Evolutionary conservation across 2,329 filamentous ascomycete species (phyloP).

Genomic region (Drechslera avenae): DNA sequence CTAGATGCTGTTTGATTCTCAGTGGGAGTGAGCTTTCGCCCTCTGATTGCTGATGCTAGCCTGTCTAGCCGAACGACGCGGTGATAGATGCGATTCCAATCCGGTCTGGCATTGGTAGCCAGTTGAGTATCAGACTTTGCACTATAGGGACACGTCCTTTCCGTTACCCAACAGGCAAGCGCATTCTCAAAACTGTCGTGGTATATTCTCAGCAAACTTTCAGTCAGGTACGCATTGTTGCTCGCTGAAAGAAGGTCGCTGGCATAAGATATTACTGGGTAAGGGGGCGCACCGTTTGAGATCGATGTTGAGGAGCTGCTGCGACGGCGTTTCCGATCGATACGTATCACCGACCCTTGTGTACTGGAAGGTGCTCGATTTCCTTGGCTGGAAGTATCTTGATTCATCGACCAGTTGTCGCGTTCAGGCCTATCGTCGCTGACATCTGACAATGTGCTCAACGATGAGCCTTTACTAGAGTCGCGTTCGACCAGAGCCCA

Average conservation of each 20-base stretch:
- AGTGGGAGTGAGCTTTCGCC: conserved; percentile 48
- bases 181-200: conserved; percentile 61
- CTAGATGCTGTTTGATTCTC: conserved; percentile 54
- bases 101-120: conserved; percentile 46
- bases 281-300: conserved; percentile 26
- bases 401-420: conserved; percentile 13
- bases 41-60: conserved; percentile 48
- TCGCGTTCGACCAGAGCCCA: conserved; percentile 21
- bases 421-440: conserved; percentile 20
- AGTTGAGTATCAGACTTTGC: conserved; percentile 34
- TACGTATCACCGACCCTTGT: conserved; percentile 15
- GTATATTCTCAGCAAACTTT: conserved; percentile 57
- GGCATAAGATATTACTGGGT: conserved; percentile 26
- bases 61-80: conserved; percentile 57
- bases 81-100: conserved; percentile 59
- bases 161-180: conserved; percentile 60
- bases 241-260: conserved; percentile 42
- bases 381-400: conserved; percentile 1
- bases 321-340: conserved; percentile 33
- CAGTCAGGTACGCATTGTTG: conserved; percentile 50
- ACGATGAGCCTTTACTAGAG: conserved; percentile 35
- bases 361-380: conserved; percentile 8
- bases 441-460: conserved; percentile 30
- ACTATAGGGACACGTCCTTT: conserved; percentile 59
- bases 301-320: conserved; percentile 28